Base-by-base conservation (phyloP, 768 basidiomycete genomes). In the Flagelloscypha sp. region DNA sequence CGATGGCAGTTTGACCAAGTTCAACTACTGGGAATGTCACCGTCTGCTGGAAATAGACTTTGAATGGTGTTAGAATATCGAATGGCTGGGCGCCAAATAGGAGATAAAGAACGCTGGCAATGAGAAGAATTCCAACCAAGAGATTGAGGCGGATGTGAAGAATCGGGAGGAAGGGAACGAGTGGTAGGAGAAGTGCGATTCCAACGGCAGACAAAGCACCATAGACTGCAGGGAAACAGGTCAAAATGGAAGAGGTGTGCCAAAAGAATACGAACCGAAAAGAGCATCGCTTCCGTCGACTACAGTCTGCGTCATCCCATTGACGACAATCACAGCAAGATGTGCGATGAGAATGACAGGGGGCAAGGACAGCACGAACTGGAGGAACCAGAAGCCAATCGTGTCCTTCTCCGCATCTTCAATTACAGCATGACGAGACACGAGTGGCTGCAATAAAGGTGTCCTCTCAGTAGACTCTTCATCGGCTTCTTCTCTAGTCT, bases 1-100 rank as follows among this genome's bases (percentile, higher is more conserved):
- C n/a, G n/a, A n/a, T n/a, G n/a, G n/a, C n/a, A n/a, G n/a, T n/a
- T n/a, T n/a, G n/a, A n/a, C n/a, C 38, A 20, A 58, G 46, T 16
- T 41, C 37, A 9, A 55, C 52, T 8, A 40, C 40, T 20, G 48
- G 45, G 24, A 84, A 54, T 31, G 68, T 59, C 5, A 84, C 59
- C 2, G 50, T 61, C 49, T 87, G 85, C 32, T 66, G 65, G 65
- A 86, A 88, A 55, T 66, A 84, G 1, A 85, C 56, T 43, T 84
- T 85, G 48, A 86, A 57, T 0, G 83, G 84, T 4, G 69, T 53
- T 15, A 19, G 73, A 46, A 37, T 38, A 50, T 19, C 53, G 57
- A 33, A 66, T 24, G 25, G 28, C 35, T 33, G 11, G 20, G 22
- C 22, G 28, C 19, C 7, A 27, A 16, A n/a, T 24, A 24, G 7